Evolutionary conservation across 805 yeast genomes (phyloP).

Genomic region (Pichia californica): DNA sequence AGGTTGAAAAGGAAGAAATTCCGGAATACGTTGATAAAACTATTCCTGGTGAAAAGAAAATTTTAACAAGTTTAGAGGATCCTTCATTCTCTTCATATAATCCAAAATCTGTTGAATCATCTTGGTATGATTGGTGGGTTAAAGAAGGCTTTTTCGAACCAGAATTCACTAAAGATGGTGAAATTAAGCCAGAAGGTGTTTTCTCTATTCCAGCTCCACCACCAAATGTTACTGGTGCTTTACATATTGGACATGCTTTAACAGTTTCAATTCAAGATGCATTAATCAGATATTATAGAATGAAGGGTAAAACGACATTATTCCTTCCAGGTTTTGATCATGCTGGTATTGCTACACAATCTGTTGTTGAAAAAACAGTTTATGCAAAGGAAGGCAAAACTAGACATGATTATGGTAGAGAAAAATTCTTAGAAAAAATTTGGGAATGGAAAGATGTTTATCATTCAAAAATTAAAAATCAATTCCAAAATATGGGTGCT

Average conservation of each 20-base stretch:
- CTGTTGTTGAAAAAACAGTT: conserved; percentile 93
- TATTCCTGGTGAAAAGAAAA: conserved; percentile 84
- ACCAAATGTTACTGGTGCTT: conserved; percentile 97
- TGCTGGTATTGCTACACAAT: conserved; percentile 98
- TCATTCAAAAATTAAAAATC: conserved; percentile 77
- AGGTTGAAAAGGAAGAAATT: conserved; percentile 63
- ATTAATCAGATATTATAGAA: conserved; percentile 87
- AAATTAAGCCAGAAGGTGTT: conserved; percentile 70
- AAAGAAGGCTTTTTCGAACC: conserved; percentile 85
- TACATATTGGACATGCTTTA: conserved; percentile 97
- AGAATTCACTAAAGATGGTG: conserved; percentile 68
- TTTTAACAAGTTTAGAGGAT: conserved; percentile 79
- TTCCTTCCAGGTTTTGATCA: conserved; percentile 97
- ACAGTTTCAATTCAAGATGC: conserved; percentile 94
- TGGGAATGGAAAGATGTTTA: conserved; percentile 99
- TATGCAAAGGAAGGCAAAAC: conserved; percentile 86
- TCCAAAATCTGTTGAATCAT: conserved; percentile 88
- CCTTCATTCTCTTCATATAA: conserved; percentile 91
- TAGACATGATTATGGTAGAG: conserved; percentile 94
- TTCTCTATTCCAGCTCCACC: conserved; percentile 98
- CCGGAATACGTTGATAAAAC: conserved; percentile 81
- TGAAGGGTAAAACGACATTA: conserved; percentile 92
- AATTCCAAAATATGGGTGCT: conserved; percentile 84
- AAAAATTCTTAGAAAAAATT: conserved; percentile 75
- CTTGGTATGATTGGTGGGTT: conserved; percentile 98